A percentile compares a stretch with the other conserved stretches of the same genome.
phyloP scores from a whole-genome alignment of 2,329 filamentous ascomycete genomes.

The Exophiala dermatitidis region DNA sequence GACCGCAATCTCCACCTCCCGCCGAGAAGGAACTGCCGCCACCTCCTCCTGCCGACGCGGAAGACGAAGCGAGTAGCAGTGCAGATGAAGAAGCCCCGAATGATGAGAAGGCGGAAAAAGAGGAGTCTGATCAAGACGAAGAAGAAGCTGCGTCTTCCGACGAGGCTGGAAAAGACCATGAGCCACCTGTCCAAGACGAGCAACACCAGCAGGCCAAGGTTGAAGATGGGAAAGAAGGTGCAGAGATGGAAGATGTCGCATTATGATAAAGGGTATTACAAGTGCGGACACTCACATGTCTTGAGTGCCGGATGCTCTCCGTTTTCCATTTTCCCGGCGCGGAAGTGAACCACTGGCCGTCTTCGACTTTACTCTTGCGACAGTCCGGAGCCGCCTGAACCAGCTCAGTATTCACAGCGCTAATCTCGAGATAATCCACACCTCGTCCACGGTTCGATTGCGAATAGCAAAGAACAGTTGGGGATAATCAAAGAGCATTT shows the following conservation, averaged over 20 bases:
- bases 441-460: neutral
- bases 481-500: too few relatives aligned
- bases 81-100: too few relatives aligned
- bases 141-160: constrained; percentile 12
- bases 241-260: constrained; percentile 29
- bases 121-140: constrained; percentile 3
- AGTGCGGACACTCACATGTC: too few relatives aligned
- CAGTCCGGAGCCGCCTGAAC: neutral
- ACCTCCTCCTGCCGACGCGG: constrained; percentile 22
- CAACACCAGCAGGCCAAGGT: constrained; percentile 25
- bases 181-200: constrained; percentile 5
- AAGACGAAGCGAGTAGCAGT: neutral
- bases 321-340: neutral
- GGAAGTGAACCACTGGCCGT: neutral
- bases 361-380: neutral
- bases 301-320: neutral
- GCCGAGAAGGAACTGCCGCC: constrained; percentile 20
- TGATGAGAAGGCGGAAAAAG: constrained; percentile 21
- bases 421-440: neutral
- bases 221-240: constrained; percentile 23
- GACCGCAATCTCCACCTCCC: constrained; percentile 20
- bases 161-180: constrained; percentile 20
- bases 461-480: neutral
- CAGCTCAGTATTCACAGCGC: neutral
- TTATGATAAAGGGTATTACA: constrained; percentile 16